Evolutionary conservation across 768 basidiomycete genomes (phyloP), one percentile per base, ranked within the genome.

Genomic region (Boletus huronensis): DNA sequence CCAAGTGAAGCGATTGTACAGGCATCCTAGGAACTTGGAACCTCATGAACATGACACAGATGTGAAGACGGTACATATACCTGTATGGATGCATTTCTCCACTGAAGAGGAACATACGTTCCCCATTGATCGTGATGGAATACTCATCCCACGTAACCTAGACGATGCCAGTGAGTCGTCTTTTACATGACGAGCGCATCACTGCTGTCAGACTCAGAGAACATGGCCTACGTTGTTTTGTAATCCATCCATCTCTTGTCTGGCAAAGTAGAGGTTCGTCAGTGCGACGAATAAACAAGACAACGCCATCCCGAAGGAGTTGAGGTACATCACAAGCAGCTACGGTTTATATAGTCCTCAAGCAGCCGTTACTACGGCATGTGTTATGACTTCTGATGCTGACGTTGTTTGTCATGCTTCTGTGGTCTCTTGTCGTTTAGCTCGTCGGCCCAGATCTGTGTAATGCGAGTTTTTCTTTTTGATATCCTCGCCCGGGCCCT

Each of bases 51-150:
- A 42, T 28, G 2, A 36, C 10, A n/a, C 1, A 17, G 16, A 38
- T 7, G 23, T 14, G 36, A 40, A 25, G 1, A 29, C 1, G 35
- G 6, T 10, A n/a, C n/a, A n/a, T n/a, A 38, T 56, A 64, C 58
- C 84, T 74, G 77, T 81, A 85, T 16, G 84, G 78, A 61, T 86
- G 83, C 50, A 83, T 72, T 64, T 87, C 84, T 26, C 83, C 85
- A 10, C 80, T 80, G 36, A 82, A 76, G 41, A 84, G 74, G 68
- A 83, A 84, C 23, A 79, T 59, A 7, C 82, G 74, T 58, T 83
- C 80, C 6, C 81, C 82, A 0, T 78, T 71, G 43, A 86, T 79
- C 62, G 74, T 83, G 7, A 85, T 70, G 1, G 82, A 84, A 53
- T 81, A 76, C 43, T 77, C 66, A 63, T 86, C 84, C 84, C 84